Evolutionary conservation across 2,329 filamentous ascomycete genomes (phyloP).

Genomic region (Alternaria sp.): DNA sequence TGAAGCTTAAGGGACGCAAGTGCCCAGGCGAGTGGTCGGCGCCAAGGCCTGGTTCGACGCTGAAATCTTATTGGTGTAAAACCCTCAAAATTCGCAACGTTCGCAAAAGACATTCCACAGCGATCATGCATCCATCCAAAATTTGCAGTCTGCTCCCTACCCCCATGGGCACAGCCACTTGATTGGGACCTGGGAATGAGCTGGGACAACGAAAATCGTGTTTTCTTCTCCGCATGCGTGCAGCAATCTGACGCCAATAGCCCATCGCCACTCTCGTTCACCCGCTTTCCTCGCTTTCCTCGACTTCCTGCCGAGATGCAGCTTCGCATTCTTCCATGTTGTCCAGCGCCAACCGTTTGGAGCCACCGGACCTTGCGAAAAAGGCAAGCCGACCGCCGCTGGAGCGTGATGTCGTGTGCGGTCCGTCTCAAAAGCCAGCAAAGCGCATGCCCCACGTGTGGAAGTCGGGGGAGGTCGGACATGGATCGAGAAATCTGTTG

Average conservation of each 20-base stretch:
- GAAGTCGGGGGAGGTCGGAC: constrained; percentile 4
- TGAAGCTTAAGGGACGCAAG: not conserved
- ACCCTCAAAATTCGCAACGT: not conserved
- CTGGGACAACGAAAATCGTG: not conserved
- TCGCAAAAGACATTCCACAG: not conserved
- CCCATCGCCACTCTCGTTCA: not conserved
- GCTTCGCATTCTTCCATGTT: constrained; percentile 23
- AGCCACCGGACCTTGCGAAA: not conserved
- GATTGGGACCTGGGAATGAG: not conserved
- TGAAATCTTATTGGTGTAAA: not conserved
- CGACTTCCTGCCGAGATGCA: constrained; percentile 26
- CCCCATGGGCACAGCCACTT: constrained; percentile 1
- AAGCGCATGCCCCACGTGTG: not conserved
- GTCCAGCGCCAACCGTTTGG: constrained; percentile 25
- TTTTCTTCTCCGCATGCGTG: not conserved
- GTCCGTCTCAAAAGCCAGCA: not conserved
- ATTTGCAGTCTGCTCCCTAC: constrained; percentile 1
- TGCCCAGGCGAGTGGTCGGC: not conserved
- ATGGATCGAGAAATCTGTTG: constrained; percentile 10
- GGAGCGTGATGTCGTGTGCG: not conserved
- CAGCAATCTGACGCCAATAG: not conserved
- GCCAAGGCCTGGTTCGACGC: not conserved
- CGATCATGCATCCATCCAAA: not conserved
- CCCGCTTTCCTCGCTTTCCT: constrained; percentile 12
- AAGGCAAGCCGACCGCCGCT: constrained; percentile 5